phyloP scores from a whole-genome alignment of 805 yeast species.

The Blastobotrys attinorum region DNA sequence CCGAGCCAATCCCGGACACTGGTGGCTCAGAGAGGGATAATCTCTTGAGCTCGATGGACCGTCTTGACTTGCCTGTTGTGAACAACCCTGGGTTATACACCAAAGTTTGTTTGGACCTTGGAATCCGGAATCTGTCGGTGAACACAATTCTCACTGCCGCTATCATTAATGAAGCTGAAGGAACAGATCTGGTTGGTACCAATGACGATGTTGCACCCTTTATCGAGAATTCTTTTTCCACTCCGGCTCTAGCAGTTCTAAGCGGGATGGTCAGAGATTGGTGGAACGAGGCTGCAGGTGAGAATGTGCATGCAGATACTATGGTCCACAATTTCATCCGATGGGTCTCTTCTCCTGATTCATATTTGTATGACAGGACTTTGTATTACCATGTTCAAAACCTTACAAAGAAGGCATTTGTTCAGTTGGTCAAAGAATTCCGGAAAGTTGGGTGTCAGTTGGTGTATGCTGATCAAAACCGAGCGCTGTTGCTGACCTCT shows the following conservation, averaged over 20 bases:
- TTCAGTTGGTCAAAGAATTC: conserved; percentile 76
- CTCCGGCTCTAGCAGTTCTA: conserved; percentile 61
- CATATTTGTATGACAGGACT: conserved; percentile 67
- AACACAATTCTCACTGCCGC: conserved; percentile 84
- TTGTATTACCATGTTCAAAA: conserved; percentile 84
- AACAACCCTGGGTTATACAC: conserved; percentile 75
- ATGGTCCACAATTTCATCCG: conserved; percentile 72
- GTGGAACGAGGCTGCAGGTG: conserved; percentile 85
- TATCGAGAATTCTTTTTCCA: conserved; percentile 77
- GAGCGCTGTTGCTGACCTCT: conserved; percentile 61
- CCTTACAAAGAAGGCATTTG: conserved; percentile 69
- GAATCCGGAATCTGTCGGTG: conserved; percentile 69
- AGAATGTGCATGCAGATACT: conserved; percentile 66
- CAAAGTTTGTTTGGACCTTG: conserved; percentile 70
- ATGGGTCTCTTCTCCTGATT: conserved; percentile 77
- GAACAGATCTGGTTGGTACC: conserved; percentile 59
- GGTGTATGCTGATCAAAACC: conserved; percentile 72
- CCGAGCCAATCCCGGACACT: conserved; percentile 67
- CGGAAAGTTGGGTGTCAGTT: conserved; percentile 69
- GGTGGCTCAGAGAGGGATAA: conserved; percentile 73
- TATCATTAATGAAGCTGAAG: conserved; percentile 79
- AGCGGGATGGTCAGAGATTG: conserved; percentile 72
- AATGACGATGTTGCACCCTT: conserved; percentile 33
- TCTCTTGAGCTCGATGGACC: conserved; percentile 41
- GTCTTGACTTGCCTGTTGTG: conserved; percentile 60